Conservation (phyloP, 31 red algal species). For the Odonthalia washingtoniensis region DNA sequence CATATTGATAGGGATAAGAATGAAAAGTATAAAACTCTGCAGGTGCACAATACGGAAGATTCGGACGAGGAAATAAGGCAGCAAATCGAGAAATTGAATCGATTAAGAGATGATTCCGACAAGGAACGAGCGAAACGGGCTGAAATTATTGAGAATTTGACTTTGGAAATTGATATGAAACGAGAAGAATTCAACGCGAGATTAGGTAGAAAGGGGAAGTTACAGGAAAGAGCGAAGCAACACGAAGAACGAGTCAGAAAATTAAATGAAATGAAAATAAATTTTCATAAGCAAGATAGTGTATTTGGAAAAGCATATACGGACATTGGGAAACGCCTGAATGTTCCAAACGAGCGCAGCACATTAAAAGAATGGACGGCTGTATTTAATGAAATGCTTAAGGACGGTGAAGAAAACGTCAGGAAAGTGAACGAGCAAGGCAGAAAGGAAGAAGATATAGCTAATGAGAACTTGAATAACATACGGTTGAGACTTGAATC, state of each 20-base stretch:
- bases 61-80: constrained; percentile 47
- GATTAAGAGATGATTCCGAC: constrained; percentile 24
- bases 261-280: constrained; percentile 46
- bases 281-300: not conserved
- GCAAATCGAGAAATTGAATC: constrained; percentile 45
- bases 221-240: constrained; percentile 59
- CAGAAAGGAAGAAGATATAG: constrained; percentile 22
- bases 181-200: constrained; percentile 45
- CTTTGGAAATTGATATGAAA: constrained; percentile 43
- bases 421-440: constrained; percentile 25
- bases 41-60: constrained; percentile 60
- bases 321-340: not conserved
- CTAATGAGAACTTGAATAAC: constrained; percentile 42
- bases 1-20: constrained; percentile 56
- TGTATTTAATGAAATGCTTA: constrained; percentile 11
- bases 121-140: constrained; percentile 45
- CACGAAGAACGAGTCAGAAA: constrained; percentile 37
- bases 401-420: constrained; percentile 37
- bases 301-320: not conserved
- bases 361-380: constrained; percentile 44
- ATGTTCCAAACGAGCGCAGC: constrained; percentile 12
- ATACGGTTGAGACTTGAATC: constrained; percentile 6
- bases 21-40: constrained; percentile 56
- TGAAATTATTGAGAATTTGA: constrained; percentile 50
- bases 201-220: constrained; percentile 49